Percentiles rank a stretch among this genome's conserved stretches.
Conservation (phyloP, 129 eudicot genomes). For the Deinandra increscens region DNA sequence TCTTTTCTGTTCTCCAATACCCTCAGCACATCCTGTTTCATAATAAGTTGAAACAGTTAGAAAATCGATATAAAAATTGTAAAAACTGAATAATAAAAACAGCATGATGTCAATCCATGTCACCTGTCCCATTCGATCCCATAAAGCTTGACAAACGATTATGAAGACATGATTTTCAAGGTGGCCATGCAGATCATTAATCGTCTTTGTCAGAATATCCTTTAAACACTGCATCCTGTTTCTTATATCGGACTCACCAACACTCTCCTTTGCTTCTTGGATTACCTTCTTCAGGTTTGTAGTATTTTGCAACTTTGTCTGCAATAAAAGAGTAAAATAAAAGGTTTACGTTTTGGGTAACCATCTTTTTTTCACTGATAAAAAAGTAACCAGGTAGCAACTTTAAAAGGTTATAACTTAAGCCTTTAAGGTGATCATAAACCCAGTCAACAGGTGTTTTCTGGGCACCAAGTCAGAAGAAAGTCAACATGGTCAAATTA, state of each 20-base stretch:
- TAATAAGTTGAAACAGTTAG: not conserved
- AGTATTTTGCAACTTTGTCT: slow-evolving; percentile 62
- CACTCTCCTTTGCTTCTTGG: slow-evolving; percentile 65
- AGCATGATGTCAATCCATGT: not conserved
- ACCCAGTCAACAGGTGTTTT: not conserved
- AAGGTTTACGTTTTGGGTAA: not conserved
- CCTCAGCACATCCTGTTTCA: slow-evolving; percentile 58
- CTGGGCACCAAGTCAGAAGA: not conserved
- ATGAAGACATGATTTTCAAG: not conserved
- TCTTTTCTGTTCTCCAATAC: slow-evolving; percentile 56
- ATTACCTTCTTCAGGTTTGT: slow-evolving; percentile 74
- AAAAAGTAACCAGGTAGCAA: not conserved
- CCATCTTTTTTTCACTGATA: not conserved
- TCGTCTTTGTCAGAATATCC: slow-evolving; percentile 43
- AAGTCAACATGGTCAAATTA: not conserved
- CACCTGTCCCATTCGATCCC: slow-evolving; percentile 76
- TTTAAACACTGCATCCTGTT: slow-evolving; percentile 62
- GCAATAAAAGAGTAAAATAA: not conserved
- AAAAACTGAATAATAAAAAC: not conserved
- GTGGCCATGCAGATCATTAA: not conserved
- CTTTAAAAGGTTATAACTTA: not conserved
- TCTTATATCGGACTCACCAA: slow-evolving; percentile 51
- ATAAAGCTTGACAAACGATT: slow-evolving; percentile 1
- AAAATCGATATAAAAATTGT: not conserved
- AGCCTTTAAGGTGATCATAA: not conserved